Percentiles rank a stretch among this genome's conserved stretches.
Conservation (phyloP, 495 filamentous ascomycete genomes). For the Xylaria grammica region DNA sequence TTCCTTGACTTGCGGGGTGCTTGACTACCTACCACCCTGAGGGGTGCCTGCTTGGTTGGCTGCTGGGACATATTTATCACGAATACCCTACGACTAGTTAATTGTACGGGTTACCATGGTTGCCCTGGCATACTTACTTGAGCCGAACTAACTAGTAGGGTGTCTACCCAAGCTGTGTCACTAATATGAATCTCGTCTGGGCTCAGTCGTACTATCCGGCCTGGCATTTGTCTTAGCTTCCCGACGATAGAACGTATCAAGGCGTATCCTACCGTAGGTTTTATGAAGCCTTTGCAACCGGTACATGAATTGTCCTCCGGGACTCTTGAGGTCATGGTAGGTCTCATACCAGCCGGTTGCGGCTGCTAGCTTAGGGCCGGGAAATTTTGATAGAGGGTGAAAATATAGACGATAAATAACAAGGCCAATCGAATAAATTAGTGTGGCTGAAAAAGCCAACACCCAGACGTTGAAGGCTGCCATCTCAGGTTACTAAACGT, state of each 20-base stretch:
- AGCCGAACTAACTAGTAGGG: not conserved
- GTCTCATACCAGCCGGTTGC: conserved; percentile 54
- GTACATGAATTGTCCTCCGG: conserved; percentile 40
- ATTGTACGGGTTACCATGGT: too few relatives aligned
- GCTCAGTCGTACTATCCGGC: conserved; percentile 15
- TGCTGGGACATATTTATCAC: conserved; percentile 12
- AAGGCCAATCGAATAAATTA: conserved; percentile 14
- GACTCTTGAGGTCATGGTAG: conserved; percentile 48
- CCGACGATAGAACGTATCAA: not conserved
- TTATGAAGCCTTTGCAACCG: conserved; percentile 49
- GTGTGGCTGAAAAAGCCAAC: conserved; percentile 35
- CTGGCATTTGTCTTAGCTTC: not conserved
- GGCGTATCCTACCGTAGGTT: conserved; percentile 41
- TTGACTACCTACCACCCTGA: not conserved
- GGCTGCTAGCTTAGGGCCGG: conserved; percentile 58
- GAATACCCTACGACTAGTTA: conserved; percentile 5
- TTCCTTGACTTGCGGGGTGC: not conserved
- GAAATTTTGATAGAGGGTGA: conserved; percentile 57
- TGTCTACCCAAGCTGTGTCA: conserved; percentile 16
- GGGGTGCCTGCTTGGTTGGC: conserved; percentile 15
- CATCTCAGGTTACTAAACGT: not conserved
- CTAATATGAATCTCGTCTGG: conserved; percentile 13
- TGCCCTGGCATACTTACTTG: not conserved
- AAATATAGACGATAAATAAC: conserved; percentile 55
- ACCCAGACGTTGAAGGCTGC: not conserved